Evolutionary conservation across 495 filamentous ascomycete species (phyloP).

Genomic region (Tuber microsphaerosporum): DNA sequence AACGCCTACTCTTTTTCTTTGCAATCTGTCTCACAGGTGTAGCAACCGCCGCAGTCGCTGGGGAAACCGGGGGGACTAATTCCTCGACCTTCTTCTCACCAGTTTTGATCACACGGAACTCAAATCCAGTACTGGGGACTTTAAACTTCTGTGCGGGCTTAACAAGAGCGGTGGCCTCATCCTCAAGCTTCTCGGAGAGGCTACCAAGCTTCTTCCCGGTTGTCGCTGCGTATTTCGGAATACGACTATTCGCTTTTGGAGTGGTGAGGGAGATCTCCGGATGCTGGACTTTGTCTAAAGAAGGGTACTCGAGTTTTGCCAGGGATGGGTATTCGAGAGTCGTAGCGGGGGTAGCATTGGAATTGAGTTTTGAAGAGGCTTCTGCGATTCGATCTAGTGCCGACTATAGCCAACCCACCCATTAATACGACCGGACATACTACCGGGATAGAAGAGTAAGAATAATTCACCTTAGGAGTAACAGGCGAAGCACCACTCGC

Average conservation of each 20-base stretch:
- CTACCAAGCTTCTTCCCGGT: conserved; percentile 6
- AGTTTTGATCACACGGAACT: not conserved
- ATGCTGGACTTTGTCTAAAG: conserved; percentile 20
- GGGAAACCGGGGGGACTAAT: conserved; percentile 1
- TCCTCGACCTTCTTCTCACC: not conserved
- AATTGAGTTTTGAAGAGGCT: conserved; percentile 25
- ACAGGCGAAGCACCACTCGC: not conserved
- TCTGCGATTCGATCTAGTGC: conserved; percentile 22
- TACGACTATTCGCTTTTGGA: conserved; percentile 22
- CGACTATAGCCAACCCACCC: conserved; percentile 8
- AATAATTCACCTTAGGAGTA: not conserved
- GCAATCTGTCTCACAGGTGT: conserved; percentile 10
- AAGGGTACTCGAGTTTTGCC: conserved; percentile 23
- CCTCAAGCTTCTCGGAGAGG: not conserved
- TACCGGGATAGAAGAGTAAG: not conserved
- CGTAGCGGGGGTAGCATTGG: conserved; percentile 21
- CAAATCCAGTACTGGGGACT: not conserved
- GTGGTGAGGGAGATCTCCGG: conserved; percentile 8
- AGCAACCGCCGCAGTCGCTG: conserved; percentile 1
- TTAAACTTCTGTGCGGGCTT: not conserved
- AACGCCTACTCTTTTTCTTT: conserved; percentile 24
- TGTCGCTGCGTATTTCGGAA: conserved; percentile 4
- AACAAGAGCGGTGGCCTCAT: conserved; percentile 8
- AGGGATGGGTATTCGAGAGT: conserved; percentile 18
- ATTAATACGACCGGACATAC: not conserved